These are phyloP conservation scores for Acer campestre DNA, from an alignment of 345 rosid genomes.

Conservation along the genomic window DNA sequence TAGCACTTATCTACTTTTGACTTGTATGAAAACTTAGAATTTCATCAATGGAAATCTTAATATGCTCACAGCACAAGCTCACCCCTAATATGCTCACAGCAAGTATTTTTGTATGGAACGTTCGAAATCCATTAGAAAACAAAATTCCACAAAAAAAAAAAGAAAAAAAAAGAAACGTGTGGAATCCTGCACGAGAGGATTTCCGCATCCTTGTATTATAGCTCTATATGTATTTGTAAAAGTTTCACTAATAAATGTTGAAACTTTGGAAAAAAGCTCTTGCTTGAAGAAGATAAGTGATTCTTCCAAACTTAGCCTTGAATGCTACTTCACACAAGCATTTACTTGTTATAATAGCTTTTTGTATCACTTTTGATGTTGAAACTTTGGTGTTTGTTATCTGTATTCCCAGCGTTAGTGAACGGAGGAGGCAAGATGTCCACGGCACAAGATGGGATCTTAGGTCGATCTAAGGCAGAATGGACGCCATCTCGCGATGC, in stretches of 20 bases:
- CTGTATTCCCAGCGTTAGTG: background rate
- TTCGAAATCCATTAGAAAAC: background rate
- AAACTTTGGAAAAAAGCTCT: too few species aligned
- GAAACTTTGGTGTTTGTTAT: background rate
- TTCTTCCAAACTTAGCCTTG: background rate
- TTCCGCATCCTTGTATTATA: background rate
- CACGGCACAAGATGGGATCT: conserved; percentile 28
- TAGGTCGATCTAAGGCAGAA: conserved; percentile 35
- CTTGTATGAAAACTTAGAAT: background rate
- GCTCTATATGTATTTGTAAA: background rate
- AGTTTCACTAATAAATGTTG: background rate
- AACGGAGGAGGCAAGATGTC: conserved; percentile 19
- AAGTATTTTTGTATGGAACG: background rate
- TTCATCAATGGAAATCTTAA: background rate
- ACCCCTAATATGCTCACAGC: too few species aligned
- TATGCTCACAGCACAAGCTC: background rate
- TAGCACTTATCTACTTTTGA: background rate
- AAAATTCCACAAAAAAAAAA: too few species aligned
- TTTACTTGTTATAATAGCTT: background rate
- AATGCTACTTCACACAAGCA: background rate
- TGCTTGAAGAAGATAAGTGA: background rate
- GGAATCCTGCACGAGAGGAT: too few species aligned
- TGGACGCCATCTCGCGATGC: conserved; percentile 40
- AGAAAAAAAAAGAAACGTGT: too few species aligned
- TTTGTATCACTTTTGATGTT: background rate